These are phyloP conservation scores for Uronychia binucleata DNA, from an alignment of 73 alveolate species.

Conservation along the genomic window DNA sequence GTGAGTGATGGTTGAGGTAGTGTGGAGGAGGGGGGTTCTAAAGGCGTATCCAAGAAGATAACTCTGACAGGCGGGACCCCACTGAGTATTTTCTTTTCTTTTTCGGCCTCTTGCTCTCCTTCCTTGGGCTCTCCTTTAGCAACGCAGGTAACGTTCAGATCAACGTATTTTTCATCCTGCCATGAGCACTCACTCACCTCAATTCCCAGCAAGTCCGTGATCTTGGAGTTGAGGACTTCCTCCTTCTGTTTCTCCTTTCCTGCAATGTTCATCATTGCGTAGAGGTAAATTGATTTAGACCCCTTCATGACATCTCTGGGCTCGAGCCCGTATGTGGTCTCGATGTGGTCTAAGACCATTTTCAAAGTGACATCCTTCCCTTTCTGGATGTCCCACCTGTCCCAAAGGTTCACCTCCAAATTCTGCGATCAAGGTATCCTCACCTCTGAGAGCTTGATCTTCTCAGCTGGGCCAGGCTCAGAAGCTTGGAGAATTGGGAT, in stretches of 20 bases:
- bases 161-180: conserved; percentile 63
- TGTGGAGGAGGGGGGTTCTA: no score
- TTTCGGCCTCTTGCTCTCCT: no score
- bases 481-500: conserved; percentile 79
- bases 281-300: conserved; percentile 73
- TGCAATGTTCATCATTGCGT: conserved; percentile 50
- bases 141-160: conserved; percentile 77
- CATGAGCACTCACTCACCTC: conserved; percentile 13
- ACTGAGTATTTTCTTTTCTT: conserved; percentile 39
- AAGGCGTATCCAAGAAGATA: no score
- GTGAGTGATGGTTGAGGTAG: no score
- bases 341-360: conserved; percentile 53
- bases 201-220: conserved; percentile 54
- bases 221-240: conserved; percentile 57
- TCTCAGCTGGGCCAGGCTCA: conserved; percentile 83
- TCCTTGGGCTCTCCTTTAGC: conserved; percentile 9
- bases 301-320: conserved; percentile 81
- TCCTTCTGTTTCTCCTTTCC: conserved; percentile 78
- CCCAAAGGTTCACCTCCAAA: conserved; percentile 82
- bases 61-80: conserved; percentile 75
- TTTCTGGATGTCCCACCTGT: conserved; percentile 78
- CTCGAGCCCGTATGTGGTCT: conserved; percentile 49
- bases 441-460: conserved; percentile 59
- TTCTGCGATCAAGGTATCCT: neutral
- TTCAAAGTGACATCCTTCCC: conserved; percentile 59